A percentile compares a stretch with the other conserved stretches of the same genome.
Evolutionary conservation across 129 eudicot genomes (phyloP).

Genomic region (Erigeron canadensis): DNA sequence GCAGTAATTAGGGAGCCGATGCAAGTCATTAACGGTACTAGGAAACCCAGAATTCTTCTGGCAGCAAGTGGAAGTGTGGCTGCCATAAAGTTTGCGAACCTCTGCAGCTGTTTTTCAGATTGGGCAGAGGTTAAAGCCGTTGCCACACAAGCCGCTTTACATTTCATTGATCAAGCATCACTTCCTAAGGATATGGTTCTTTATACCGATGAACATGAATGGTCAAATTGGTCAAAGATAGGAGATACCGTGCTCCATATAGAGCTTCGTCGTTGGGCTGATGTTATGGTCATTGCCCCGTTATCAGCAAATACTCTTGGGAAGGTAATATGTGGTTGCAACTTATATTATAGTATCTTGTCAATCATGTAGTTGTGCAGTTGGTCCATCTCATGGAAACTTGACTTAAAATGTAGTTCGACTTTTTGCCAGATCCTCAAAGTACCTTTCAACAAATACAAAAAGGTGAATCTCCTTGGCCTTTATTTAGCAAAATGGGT

Average conservation of each 20-base stretch:
- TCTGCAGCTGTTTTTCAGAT: slow-evolving; percentile 76
- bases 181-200: slow-evolving; percentile 66
- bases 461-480: background rate
- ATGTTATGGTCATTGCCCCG: slow-evolving; percentile 93
- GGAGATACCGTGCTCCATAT: slow-evolving; percentile 88
- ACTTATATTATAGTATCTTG: background rate
- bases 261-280: slow-evolving; percentile 95
- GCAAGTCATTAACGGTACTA: slow-evolving; percentile 36
- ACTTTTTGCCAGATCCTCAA: background rate
- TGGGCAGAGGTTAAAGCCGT: slow-evolving; percentile 95
- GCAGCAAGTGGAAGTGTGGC: slow-evolving; percentile 98
- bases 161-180: slow-evolving; percentile 61
- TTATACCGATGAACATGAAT: slow-evolving; percentile 87
- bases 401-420: background rate
- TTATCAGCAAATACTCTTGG: slow-evolving; percentile 91
- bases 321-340: slow-evolving; percentile 51
- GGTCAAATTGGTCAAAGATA: slow-evolving; percentile 78
- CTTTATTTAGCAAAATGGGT: background rate
- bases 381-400: background rate
- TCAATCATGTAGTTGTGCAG: background rate
- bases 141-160: slow-evolving; percentile 67
- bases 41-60: slow-evolving; percentile 75
- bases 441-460: background rate
- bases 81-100: slow-evolving; percentile 77
- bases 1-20: slow-evolving; percentile 18